Conservation (phyloP, 495 filamentous ascomycete genomes). For the Aspergillus haitiensis region DNA sequence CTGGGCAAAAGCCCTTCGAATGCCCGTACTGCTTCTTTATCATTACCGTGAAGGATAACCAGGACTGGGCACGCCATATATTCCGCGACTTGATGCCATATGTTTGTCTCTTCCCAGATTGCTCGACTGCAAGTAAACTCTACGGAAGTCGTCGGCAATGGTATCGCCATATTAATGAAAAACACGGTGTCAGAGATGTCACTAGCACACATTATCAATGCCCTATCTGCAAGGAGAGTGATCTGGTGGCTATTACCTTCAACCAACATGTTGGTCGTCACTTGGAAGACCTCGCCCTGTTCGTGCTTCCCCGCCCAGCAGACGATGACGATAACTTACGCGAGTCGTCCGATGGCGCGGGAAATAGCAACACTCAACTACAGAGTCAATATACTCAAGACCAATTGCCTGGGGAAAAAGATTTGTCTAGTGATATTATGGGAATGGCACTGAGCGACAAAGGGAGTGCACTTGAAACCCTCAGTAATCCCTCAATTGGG, state of each 20-base stretch:
- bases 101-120: constrained; percentile 24
- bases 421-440: too few species aligned
- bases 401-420: too few species aligned
- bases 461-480: too few species aligned
- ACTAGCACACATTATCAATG: background rate
- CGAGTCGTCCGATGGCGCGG: too few species aligned
- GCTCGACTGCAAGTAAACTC: constrained; percentile 21
- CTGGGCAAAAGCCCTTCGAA: constrained; percentile 20
- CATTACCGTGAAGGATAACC: constrained; percentile 15
- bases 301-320: constrained; percentile 13
- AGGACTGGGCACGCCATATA: constrained; percentile 29
- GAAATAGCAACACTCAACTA: too few species aligned
- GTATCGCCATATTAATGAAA: constrained; percentile 23
- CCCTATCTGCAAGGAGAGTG: constrained; percentile 5
- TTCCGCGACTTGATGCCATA: constrained; percentile 36
- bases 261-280: constrained; percentile 22
- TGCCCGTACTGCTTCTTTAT: constrained; percentile 34
- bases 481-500: too few species aligned
- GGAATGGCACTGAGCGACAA: too few species aligned
- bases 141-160: constrained; percentile 29
- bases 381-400: too few species aligned
- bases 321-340: background rate
- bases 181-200: background rate
- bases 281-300: constrained; percentile 25
- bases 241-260: constrained; percentile 4